Evolutionary conservation across 2,329 filamentous ascomycete genomes (phyloP), one percentile per base, ranked within the genome.

Genomic region (Trichoderma breve): DNA sequence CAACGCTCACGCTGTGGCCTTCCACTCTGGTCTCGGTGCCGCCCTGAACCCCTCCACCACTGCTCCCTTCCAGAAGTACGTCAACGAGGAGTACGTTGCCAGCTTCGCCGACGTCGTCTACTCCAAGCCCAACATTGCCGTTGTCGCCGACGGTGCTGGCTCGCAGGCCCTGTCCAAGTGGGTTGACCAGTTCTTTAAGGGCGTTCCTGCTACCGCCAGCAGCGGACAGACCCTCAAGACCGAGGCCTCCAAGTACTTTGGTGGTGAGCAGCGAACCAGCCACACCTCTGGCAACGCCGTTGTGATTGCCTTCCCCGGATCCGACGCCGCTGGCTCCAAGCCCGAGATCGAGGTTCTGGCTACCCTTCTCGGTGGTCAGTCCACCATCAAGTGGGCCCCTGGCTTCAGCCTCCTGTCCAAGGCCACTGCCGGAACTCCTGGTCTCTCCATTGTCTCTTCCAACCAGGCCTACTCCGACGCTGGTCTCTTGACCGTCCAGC

Each of bases 391-490:
- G 87, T 99, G 95, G 95, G 91, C 93, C 67, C 85, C 93, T 74
- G 96, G 96, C 78, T 98, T 97, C 88, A 95, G 93, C 73, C 88
- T 98, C 74, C 89, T 99, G 73, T 88, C 92, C 80, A 95, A 97
- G 87, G 92, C 91, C 73, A 88, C 90, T 71, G 86, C 91, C 74
- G 86, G 88, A 60, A 86, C 89, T 78, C 86, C 91, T 47, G 89
- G 90, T 75, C 89, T 92, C 74, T 87, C 86, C 66, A 89, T 94
- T 78, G 87, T 89, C 47, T 93, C 95, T 74, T 88, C 91, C 78
- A 95, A 96, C 84, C 85, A 90, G 76, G 88, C 91, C 76, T 99
- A 98, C 89, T 97, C 95, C 18, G 96, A 99, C 80, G 93, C 96
- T 75, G 95, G 96, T 78, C 92, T 99, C 62, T 86, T 99, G 76